Conservation (phyloP, 2,329 filamentous ascomycete genomes). For the Ophiosphaerella korrae region DNA sequence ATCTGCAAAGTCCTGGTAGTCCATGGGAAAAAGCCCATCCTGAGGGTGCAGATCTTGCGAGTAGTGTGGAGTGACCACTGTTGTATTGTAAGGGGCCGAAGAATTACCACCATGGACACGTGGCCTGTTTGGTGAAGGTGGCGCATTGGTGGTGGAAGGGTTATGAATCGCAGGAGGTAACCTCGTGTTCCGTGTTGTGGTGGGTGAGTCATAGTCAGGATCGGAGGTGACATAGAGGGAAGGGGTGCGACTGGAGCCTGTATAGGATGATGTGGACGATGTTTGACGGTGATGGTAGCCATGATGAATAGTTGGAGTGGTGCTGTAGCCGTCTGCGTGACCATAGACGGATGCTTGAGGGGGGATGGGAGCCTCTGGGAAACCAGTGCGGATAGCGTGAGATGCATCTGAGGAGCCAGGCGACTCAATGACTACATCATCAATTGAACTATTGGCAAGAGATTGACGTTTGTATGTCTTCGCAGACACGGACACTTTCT, state of each 20-base stretch:
- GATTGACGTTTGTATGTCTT: conserved; percentile 35
- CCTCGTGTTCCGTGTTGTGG: conserved; percentile 22
- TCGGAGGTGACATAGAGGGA: conserved; percentile 38
- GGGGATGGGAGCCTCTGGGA: conserved; percentile 34
- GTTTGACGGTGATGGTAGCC: conserved; percentile 31
- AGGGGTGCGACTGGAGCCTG: conserved; percentile 31
- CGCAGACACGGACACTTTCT: conserved; percentile 24
- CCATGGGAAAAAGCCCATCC: conserved; percentile 20
- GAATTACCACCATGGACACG: conserved; percentile 15
- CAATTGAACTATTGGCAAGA: conserved; percentile 21
- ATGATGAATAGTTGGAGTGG: conserved; percentile 23
- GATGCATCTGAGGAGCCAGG: conserved; percentile 40
- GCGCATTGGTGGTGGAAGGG: conserved; percentile 13
- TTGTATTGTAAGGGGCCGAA: conserved; percentile 26
- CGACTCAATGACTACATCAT: conserved; percentile 34
- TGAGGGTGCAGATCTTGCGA: conserved; percentile 13
- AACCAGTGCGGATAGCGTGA: conserved; percentile 38
- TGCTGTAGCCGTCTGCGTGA: conserved; percentile 23
- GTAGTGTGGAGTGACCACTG: conserved; percentile 22
- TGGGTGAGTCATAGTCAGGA: conserved; percentile 36
- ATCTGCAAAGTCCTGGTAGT: conserved; percentile 28
- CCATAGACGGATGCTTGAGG: conserved; percentile 15
- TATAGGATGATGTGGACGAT: conserved; percentile 36
- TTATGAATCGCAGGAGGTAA: conserved; percentile 37
- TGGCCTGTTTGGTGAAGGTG: conserved; percentile 21